These are phyloP conservation scores for Dactylorhiza incarnata DNA, from an alignment of 106 monocot species.

Conservation along the genomic window DNA sequence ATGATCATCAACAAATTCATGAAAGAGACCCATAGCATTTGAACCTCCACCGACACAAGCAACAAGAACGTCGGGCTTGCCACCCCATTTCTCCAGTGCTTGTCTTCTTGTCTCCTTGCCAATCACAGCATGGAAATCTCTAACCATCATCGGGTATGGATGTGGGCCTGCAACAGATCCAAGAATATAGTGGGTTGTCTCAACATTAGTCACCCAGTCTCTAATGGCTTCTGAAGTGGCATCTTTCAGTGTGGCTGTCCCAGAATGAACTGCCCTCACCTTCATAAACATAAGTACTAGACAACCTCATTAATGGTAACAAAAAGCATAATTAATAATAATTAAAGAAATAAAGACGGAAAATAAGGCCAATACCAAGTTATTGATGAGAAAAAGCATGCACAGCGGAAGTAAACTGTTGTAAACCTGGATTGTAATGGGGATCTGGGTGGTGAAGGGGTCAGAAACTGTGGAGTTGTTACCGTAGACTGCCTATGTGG, in stretches of 20 bases:
- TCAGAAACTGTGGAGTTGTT: too few relatives aligned
- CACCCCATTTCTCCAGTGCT: slow-evolving; percentile 71
- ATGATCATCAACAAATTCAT: slow-evolving; percentile 67
- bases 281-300: slow-evolving; percentile 7
- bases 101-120: slow-evolving; percentile 72
- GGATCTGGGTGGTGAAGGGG: too few relatives aligned
- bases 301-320: background rate
- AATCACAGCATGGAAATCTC: slow-evolving; percentile 75
- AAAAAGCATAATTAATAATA: background rate
- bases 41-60: slow-evolving; percentile 84
- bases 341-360: background rate
- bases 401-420: too few relatives aligned
- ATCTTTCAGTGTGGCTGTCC: slow-evolving; percentile 71
- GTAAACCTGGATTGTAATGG: too few relatives aligned
- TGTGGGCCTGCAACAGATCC: slow-evolving; percentile 74
- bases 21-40: slow-evolving; percentile 78
- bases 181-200: slow-evolving; percentile 71
- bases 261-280: slow-evolving; percentile 64
- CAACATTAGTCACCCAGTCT: slow-evolving; percentile 76
- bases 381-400: background rate
- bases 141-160: slow-evolving; percentile 79
- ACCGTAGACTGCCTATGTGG: too few relatives aligned
- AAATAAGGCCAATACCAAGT: background rate
- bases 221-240: slow-evolving; percentile 71
- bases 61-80: slow-evolving; percentile 63